A percentile compares a stretch with the other conserved stretches of the same genome.
These are phyloP conservation scores for Paradendryphiella salina DNA, from an alignment of 2,329 filamentous ascomycete species.

Conservation along the genomic window DNA sequence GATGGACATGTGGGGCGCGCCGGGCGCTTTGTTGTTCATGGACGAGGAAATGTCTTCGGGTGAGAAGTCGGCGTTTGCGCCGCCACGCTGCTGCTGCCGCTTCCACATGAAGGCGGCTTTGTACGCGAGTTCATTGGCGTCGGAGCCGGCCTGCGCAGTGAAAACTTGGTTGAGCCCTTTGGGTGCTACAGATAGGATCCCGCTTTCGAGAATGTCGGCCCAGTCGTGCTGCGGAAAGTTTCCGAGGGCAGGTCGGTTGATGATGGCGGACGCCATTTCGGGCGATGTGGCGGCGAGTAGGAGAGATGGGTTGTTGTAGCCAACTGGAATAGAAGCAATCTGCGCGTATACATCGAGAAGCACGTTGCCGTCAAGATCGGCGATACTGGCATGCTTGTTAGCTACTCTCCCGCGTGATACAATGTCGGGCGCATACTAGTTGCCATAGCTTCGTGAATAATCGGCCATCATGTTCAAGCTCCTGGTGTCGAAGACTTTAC, in stretches of 20 bases:
- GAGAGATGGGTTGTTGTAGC: constrained; percentile 86
- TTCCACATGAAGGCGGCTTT: constrained; percentile 96
- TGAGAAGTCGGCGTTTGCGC: constrained; percentile 75
- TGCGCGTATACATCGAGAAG: constrained; percentile 82
- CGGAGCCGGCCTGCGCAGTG: constrained; percentile 84
- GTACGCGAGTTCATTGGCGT: constrained; percentile 93
- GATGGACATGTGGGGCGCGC: constrained; percentile 78
- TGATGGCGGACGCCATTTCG: constrained; percentile 77
- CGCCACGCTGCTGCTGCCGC: constrained; percentile 78
- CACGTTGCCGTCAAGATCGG: constrained; percentile 70
- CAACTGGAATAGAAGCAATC: constrained; percentile 89
- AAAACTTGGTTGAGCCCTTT: constrained; percentile 86
- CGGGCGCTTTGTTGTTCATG: constrained; percentile 82
- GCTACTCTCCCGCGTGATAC: no score
- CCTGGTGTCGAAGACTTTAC: constrained; percentile 81
- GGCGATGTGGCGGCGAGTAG: constrained; percentile 70
- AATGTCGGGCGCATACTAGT: constrained; percentile 60
- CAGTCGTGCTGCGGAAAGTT: constrained; percentile 90
- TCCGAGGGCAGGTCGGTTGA: constrained; percentile 86
- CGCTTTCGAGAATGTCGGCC: constrained; percentile 75
- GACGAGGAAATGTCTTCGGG: constrained; percentile 71
- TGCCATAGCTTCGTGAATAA: constrained; percentile 58
- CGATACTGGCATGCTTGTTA: constrained; percentile 50
- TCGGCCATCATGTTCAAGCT: constrained; percentile 67
- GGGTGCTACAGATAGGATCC: constrained; percentile 80